A percentile compares a stretch with the other conserved stretches of the same genome.
Conservation (phyloP, 164 flowering plant genomes). For the Vitis labrusca region DNA sequence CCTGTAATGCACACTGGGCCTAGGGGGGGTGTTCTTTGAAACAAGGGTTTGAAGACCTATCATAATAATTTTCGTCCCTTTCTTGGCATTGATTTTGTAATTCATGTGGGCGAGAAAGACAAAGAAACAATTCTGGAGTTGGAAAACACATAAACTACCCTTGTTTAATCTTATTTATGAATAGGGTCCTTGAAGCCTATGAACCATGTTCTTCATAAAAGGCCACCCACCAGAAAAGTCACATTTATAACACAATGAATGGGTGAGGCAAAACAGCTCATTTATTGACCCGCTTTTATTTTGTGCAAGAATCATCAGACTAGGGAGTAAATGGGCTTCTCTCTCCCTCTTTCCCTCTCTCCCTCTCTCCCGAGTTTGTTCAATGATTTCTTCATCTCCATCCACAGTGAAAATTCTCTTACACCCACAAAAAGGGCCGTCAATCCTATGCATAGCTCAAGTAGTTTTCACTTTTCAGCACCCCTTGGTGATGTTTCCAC, state of each 20-base stretch:
- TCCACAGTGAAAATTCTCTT: neutral
- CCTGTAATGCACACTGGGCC: neutral
- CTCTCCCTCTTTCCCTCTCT: conserved; percentile 1
- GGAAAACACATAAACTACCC: neutral
- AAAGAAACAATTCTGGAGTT: conserved; percentile 23
- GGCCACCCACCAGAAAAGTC: conserved; percentile 2
- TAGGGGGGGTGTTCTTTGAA: neutral
- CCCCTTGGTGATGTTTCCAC: neutral
- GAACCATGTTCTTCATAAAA: neutral
- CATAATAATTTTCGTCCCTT: conserved; percentile 8
- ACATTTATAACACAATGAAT: conserved; percentile 5
- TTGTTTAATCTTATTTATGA: neutral
- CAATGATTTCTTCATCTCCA: no score
- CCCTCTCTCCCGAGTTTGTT: neutral
- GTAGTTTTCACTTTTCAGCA: conserved; percentile 2
- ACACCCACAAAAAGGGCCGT: neutral
- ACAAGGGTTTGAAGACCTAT: neutral
- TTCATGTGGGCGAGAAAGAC: conserved; percentile 19
- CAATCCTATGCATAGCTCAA: neutral
- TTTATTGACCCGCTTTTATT: neutral
- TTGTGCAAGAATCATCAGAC: neutral
- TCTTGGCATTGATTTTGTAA: conserved; percentile 16
- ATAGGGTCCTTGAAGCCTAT: neutral
- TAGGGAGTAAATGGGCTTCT: neutral
- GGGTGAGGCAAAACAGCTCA: neutral